Conservation (phyloP, 257 asterid species). For the Coffea eugenioides region DNA sequence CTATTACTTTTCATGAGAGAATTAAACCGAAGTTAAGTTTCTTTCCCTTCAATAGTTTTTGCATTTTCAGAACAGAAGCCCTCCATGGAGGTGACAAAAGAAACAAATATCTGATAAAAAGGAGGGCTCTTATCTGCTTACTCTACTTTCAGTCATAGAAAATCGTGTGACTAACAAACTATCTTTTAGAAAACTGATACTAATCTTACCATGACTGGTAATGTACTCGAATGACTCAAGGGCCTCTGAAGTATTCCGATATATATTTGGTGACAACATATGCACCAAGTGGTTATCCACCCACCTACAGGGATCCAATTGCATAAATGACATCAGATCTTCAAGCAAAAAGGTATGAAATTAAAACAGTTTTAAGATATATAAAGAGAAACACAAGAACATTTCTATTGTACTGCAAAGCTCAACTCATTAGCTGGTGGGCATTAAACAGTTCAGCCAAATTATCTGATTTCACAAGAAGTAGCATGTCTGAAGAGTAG, state of each 20-base stretch:
- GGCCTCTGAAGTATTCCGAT: constrained; percentile 78
- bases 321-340: constrained; percentile 5
- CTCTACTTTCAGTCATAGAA: neutral
- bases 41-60: too few relatives aligned
- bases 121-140: too few relatives aligned
- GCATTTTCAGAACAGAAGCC: neutral
- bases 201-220: constrained; percentile 69
- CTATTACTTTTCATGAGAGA: too few relatives aligned
- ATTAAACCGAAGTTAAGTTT: neutral
- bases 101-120: neutral
- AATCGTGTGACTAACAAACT: neutral
- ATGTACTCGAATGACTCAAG: constrained; percentile 88
- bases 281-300: constrained; percentile 95
- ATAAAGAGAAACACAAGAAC: neutral
- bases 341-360: neutral
- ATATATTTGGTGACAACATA: constrained; percentile 80
- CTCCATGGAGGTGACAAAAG: neutral
- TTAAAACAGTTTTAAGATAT: neutral
- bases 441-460: neutral
- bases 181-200: neutral
- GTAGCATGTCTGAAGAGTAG: neutral
- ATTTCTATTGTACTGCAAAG: neutral
- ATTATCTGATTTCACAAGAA: neutral
- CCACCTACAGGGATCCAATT: constrained; percentile 64
- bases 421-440: neutral